Conservation (phyloP, 1,139 yeast species). For the Schwanniomyces etchellsii region DNA sequence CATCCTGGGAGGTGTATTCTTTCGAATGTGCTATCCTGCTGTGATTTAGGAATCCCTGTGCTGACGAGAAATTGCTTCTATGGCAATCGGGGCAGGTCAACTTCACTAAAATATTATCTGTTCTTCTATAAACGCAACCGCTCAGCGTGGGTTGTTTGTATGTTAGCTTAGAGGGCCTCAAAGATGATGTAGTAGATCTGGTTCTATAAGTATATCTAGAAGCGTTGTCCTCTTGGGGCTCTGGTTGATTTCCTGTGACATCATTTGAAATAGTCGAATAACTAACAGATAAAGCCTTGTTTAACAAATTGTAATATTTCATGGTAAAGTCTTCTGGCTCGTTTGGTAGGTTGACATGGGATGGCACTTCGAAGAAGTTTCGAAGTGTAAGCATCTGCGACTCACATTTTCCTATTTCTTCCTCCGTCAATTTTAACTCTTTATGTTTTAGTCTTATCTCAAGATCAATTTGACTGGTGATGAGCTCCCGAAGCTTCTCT, state of each 20-base stretch:
- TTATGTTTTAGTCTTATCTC: slow-evolving; percentile 69
- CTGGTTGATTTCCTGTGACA: slow-evolving; percentile 1
- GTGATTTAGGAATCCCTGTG: slow-evolving; percentile 78
- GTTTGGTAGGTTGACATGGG: slow-evolving; percentile 24
- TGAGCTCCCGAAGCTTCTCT: slow-evolving; percentile 33
- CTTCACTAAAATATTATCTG: slow-evolving; percentile 67
- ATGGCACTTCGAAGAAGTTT: slow-evolving; percentile 47
- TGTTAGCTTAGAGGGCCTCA: slow-evolving; percentile 31
- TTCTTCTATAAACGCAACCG: slow-evolving; percentile 62
- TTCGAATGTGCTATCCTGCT: slow-evolving; percentile 69
- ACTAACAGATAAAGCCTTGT: slow-evolving; percentile 29
- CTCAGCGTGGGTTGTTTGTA: slow-evolving; percentile 24
- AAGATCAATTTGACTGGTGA: slow-evolving; percentile 53
- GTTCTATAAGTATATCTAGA: slow-evolving; percentile 35
- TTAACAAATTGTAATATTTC: slow-evolving; percentile 38
- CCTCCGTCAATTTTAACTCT: slow-evolving; percentile 53
- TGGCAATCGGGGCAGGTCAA: slow-evolving; percentile 66
- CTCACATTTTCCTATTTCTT: slow-evolving; percentile 62
- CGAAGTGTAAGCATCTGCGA: slow-evolving; percentile 51
- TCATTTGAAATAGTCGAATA: slow-evolving; percentile 14
- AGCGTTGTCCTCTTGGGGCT: slow-evolving; percentile 2
- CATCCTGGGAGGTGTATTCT: slow-evolving; percentile 68
- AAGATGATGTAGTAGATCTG: slow-evolving; percentile 45
- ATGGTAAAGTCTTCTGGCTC: slow-evolving; percentile 50
- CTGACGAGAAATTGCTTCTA: slow-evolving; percentile 66